phyloP scores from a whole-genome alignment of 352 stramenopile genomes.

The Phytopythium sindhum region DNA sequence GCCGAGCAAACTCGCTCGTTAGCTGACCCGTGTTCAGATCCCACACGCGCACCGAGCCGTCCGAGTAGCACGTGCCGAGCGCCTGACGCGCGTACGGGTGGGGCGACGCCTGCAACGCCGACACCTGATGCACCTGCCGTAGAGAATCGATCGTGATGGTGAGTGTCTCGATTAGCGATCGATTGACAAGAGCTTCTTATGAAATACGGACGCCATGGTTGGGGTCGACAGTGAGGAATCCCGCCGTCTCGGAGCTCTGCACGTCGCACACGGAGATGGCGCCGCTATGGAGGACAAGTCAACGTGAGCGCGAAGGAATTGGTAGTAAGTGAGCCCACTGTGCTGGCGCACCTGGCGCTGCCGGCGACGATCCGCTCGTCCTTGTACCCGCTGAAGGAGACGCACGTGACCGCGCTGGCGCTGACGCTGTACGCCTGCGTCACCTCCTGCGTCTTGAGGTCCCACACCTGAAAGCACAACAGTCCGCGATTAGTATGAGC shows the following conservation, averaged over 20 bases:
- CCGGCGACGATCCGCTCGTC: slow-evolving; percentile 69
- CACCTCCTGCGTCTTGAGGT: slow-evolving; percentile 72
- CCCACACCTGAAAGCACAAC: slow-evolving; percentile 40
- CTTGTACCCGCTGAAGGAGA: slow-evolving; percentile 70
- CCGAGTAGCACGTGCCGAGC: slow-evolving; percentile 52
- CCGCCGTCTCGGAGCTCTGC: slow-evolving; percentile 45
- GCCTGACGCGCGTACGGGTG: slow-evolving; percentile 58
- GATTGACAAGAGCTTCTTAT: too few relatives aligned
- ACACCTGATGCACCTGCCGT: slow-evolving; percentile 47
- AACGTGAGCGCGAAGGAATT: neutral
- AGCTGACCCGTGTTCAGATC: slow-evolving; percentile 53
- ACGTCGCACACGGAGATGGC: slow-evolving; percentile 64
- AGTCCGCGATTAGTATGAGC: neutral
- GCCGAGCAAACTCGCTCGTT: slow-evolving; percentile 46
- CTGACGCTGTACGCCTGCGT: slow-evolving; percentile 64
- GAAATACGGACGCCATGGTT: slow-evolving; percentile 24
- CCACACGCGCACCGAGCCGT: slow-evolving; percentile 69
- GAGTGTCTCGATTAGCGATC: neutral
- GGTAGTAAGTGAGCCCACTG: neutral
- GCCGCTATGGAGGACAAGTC: slow-evolving; percentile 24
- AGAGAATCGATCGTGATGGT: neutral
- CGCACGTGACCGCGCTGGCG: slow-evolving; percentile 54
- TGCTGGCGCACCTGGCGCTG: slow-evolving; percentile 41
- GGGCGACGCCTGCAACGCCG: slow-evolving; percentile 47
- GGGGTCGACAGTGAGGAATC: slow-evolving; percentile 47